phyloP scores from a whole-genome alignment of 441 rosid genomes.

The Metrosideros polymorpha region DNA sequence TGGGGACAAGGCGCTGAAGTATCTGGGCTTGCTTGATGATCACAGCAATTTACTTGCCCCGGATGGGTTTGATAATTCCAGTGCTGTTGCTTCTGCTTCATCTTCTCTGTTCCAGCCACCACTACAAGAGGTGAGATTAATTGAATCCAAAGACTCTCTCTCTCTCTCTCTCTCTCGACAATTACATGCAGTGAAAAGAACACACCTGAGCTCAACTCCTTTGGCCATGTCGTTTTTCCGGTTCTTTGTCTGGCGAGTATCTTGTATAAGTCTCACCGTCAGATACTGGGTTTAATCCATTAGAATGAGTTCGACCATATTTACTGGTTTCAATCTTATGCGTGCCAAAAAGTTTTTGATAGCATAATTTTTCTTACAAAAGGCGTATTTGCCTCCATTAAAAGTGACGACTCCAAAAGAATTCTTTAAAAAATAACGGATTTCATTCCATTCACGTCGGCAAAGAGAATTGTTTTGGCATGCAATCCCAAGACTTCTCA shows the following conservation, averaged over 20 bases:
- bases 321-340: not conserved
- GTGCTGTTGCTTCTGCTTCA: slow-evolving; percentile 5
- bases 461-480: not conserved
- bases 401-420: not conserved
- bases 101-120: not conserved
- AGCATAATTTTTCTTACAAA: not conserved
- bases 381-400: not conserved
- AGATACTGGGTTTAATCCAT: not conserved
- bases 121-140: not conserved
- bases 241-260: not conserved
- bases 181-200: not conserved
- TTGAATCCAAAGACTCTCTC: not conserved
- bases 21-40: slow-evolving; percentile 25
- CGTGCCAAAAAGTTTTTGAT: not conserved
- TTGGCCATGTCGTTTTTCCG: not conserved
- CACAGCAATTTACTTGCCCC: not conserved
- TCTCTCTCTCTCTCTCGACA: not conserved
- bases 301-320: not conserved
- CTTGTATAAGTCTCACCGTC: not conserved
- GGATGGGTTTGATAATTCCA: not conserved
- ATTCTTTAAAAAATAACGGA: not conserved
- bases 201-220: not conserved
- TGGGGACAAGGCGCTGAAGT: slow-evolving; percentile 29
- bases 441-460: not conserved
- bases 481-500: not conserved